A percentile compares a stretch with the other conserved stretches of the same genome.
Conservation (phyloP, 2,329 filamentous ascomycete species). For the Colletotrichum plurivorum region DNA sequence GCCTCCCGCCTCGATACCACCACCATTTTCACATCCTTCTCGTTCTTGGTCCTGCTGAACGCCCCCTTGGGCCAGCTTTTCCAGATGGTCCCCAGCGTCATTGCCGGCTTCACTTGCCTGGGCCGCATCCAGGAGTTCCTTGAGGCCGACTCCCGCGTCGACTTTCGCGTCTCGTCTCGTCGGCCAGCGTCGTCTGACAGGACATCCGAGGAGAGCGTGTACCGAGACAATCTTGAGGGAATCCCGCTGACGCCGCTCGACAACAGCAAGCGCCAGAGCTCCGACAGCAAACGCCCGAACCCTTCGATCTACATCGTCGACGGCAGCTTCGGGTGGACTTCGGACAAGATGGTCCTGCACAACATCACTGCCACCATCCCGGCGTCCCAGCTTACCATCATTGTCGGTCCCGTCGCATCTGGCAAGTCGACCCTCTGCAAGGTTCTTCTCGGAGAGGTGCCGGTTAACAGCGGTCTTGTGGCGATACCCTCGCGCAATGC, state of each 20-base stretch:
- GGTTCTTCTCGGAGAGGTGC: constrained; percentile 50
- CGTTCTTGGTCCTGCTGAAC: constrained; percentile 52
- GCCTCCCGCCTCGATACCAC: constrained; percentile 43
- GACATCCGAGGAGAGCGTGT: constrained; percentile 38
- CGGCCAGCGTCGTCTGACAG: constrained; percentile 3
- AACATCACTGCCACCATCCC: constrained; percentile 52
- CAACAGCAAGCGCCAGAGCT: neutral
- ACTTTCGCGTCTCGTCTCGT: constrained; percentile 43
- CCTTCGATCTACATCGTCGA: constrained; percentile 26
- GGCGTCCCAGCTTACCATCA: constrained; percentile 50
- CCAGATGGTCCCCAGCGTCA: constrained; percentile 49
- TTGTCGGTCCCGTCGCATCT: constrained; percentile 56
- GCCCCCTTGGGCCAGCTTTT: constrained; percentile 50
- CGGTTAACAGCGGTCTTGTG: constrained; percentile 42
- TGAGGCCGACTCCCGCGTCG: constrained; percentile 44
- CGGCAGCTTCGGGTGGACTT: constrained; percentile 52
- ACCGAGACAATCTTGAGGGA: constrained; percentile 22
- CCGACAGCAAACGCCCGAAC: neutral
- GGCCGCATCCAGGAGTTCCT: constrained; percentile 55
- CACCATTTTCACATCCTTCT: constrained; percentile 49
- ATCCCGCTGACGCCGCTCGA: constrained; percentile 7
- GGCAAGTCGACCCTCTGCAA: constrained; percentile 59
- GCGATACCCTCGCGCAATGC: constrained; percentile 34
- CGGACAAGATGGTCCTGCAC: constrained; percentile 45
- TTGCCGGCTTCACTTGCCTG: constrained; percentile 51